Base-by-base conservation (phyloP, 352 stramenopile genomes). In the Phytophthora citricola region DNA sequence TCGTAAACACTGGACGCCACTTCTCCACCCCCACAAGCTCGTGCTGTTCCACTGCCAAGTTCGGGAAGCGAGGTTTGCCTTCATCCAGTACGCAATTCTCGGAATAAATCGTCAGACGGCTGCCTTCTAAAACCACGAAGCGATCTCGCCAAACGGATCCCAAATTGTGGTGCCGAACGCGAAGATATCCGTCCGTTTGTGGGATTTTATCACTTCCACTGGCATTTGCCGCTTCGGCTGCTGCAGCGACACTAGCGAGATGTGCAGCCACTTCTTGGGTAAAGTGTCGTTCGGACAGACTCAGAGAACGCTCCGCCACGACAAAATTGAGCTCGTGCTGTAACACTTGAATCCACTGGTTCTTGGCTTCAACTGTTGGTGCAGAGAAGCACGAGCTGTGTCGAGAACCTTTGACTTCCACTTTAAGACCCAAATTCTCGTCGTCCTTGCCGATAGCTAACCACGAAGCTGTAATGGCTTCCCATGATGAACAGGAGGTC, bases 261-360 rank as follows among this genome's bases (percentile, higher is more conserved):
- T 88, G 75, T 0, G 39, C 61, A 5, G 79, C 81, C 5, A 87
- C 83, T 38, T 87, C 75, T 14, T 79, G 77, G 4, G 77, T 78
- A 46, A 91, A 87, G 54, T 76, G 69, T 20, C 73, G 72, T 3
- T 79, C 81, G 0, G 86, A 76, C 36, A 89, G 71, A 26, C 87
- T 83, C 36, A 92, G 54, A 22, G 85, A 89, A 40, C 63, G 58
- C 53, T 93, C 83, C 2, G 79, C 81, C 3, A 86, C 58, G 3
- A 75, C 69, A 52, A 90, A 90, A 17, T 89, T 77, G 0, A 90
- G 68, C 26, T 90, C 83, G 39, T 87, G 71, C 24, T 88, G 75
- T 14, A 92, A 64, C 1, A 73, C 70, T 26, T 83, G 74, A 0
- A 91, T 52, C 85, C 85, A 93, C 15, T 69, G 61, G 15, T 73